These are phyloP conservation scores for Coelastrella sp. DNA, from an alignment of 139 green algal genomes.

Conservation along the genomic window DNA sequence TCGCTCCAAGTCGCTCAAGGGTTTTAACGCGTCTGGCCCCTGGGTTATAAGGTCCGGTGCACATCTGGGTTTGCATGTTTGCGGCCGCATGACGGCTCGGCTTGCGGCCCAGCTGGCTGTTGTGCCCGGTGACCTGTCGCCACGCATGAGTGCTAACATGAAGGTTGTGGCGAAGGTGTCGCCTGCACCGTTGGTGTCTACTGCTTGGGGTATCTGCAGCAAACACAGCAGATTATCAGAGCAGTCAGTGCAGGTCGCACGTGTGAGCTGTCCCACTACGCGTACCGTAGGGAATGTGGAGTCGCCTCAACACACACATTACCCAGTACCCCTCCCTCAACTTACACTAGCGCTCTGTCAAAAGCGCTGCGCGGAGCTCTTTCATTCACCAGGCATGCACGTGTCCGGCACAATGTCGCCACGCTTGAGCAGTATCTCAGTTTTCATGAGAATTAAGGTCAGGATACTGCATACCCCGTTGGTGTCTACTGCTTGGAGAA, in stretches of 20 bases:
- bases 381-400: too few relatives aligned
- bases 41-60: constrained; percentile 32
- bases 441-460: constrained; percentile 77
- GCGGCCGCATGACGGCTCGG: constrained; percentile 69
- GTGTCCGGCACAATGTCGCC: constrained; percentile 52
- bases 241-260: background rate
- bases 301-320: too few relatives aligned
- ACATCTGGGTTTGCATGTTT: constrained; percentile 80
- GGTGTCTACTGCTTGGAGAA: constrained; percentile 78
- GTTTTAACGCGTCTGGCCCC: background rate
- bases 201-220: constrained; percentile 61
- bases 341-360: too few relatives aligned
- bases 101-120: constrained; percentile 70
- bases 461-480: constrained; percentile 90
- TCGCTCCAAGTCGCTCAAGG: background rate
- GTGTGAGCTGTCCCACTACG: too few relatives aligned
- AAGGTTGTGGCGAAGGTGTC: constrained; percentile 87
- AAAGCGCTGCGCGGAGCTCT: too few relatives aligned
- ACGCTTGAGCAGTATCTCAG: constrained; percentile 56
- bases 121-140: constrained; percentile 50
- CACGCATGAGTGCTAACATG: constrained; percentile 71
- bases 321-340: too few relatives aligned
- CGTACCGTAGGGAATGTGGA: too few relatives aligned
- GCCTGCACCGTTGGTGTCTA: constrained; percentile 89
- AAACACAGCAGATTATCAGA: background rate